Evolutionary conservation across 2,329 filamentous ascomycete species (phyloP), one percentile per base, ranked within the genome.

Genomic region (Beauveria sp.): DNA sequence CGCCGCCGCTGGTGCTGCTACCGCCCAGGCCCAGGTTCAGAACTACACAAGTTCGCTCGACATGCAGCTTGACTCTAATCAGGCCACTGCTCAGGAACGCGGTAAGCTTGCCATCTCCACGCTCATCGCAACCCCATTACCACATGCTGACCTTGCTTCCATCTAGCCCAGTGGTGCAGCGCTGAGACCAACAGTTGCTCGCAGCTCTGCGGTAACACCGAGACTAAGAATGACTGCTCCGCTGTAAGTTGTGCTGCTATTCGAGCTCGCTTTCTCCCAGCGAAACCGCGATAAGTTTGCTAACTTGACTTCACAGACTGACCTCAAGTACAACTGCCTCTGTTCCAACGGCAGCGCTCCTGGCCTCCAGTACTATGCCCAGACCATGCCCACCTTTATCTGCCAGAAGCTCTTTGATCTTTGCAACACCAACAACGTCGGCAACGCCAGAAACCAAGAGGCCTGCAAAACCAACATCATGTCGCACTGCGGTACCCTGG

Each of bases 341-440:
- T 84, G 82, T 40, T 67, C 71, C 64, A 82, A 84, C 71, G 72
- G 70, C 67, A 77, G 75, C 52, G 73, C 75, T 7, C 81, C 82
- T 16, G 79, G 78, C 62, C 76, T 85, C 51, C 73, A 82, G 70
- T 77, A 79, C 70, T 85, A 82, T 73, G 66, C 64, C 54, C 77
- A 83, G 73, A 82, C 81, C 3, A 72, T 85, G 65, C 77, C 78
- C 53, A 76, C 73, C 61, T 83, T 80, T 67, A 77, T 83, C 67
- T 85, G 83, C 75, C 28, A 77, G 61, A 63, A 75, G 63, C 77
- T 81, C 46, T 82, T 75, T 70, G 63, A 67, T 28, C 71, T 79
- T 62, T 85, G 83, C 73, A 81, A 77, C 66, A 50, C 44, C 2
- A 62, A 68, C 51, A 77, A 79, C 67, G 72, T 73, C 30, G 74